Conservation (phyloP, 495 filamentous ascomycete species). For the Penicillium diatomitis region DNA sequence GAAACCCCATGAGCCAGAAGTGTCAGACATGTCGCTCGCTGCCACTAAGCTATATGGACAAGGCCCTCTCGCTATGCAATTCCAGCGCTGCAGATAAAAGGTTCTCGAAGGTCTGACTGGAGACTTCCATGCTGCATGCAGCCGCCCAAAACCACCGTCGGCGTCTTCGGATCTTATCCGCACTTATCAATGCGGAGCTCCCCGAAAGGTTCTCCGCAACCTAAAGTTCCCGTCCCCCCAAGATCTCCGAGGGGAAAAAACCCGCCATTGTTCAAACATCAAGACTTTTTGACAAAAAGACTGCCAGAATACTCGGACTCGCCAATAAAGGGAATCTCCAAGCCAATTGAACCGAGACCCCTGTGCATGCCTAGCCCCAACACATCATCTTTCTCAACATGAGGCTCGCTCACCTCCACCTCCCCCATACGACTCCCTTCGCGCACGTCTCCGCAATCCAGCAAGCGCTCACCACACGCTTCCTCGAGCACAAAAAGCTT, state of each 20-base stretch:
- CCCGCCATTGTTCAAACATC: too few species aligned
- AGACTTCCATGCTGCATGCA: too few species aligned
- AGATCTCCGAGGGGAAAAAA: constrained; percentile 13
- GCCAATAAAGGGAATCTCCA: not conserved
- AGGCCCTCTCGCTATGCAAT: too few species aligned
- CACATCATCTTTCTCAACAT: constrained; percentile 8
- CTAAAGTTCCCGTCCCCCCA: constrained; percentile 3
- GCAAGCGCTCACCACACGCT: constrained; percentile 36
- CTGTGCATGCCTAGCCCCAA: not conserved
- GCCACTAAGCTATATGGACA: too few species aligned
- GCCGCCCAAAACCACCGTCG: too few species aligned
- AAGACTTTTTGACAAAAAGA: too few species aligned
- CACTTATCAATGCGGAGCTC: constrained; percentile 14
- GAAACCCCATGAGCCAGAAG: too few species aligned
- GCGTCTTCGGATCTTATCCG: constrained; percentile 1
- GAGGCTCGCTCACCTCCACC: constrained; percentile 60
- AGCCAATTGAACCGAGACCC: too few species aligned
- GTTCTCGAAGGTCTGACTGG: too few species aligned
- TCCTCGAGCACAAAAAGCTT: constrained; percentile 38
- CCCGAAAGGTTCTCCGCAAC: constrained; percentile 24
- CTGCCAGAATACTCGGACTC: not conserved
- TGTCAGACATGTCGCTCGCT: too few species aligned
- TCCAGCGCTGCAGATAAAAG: too few species aligned
- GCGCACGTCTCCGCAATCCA: constrained; percentile 39
- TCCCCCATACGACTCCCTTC: constrained; percentile 50